Evolutionary conservation across 768 basidiomycete genomes (phyloP), one percentile per base, ranked within the genome.

Genomic region (Suillus tomentosus): DNA sequence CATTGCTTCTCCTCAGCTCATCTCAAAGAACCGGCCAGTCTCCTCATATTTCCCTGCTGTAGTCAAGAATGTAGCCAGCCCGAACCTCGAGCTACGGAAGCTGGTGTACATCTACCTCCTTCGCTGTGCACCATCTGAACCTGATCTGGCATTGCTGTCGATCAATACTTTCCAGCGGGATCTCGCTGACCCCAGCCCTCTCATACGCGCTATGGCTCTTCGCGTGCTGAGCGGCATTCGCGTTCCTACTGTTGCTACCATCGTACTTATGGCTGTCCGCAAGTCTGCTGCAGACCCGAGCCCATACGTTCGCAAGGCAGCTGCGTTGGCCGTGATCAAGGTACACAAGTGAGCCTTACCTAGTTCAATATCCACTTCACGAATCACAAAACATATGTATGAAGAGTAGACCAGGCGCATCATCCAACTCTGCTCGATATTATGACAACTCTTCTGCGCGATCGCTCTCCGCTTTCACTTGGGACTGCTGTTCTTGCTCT

Each of bases 91-190:
- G 76, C 90, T 96, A 70, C 88, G 96, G 64, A 98, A 99, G 78
- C 87, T 99, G 60, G 95, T 99, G 45, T 99, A 99, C 77, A 96
- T 99, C 67, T 99, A 96, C 79, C 89, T 99, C 67, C 81, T 99
- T 53, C 90, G 94, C 65, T 96, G 97, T 77, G 95, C 97, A 58
- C 89, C 92, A 48, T 86, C 89, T 40, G 95, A 97, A 70, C 96
- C 97, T 15, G 97, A 99, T 76, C 88, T 99, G 56, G 92, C 96
- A 1, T 79, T 99, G 57, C 83, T 99, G 37, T 96, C 95, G 3
- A 96, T 99, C 80, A 99, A 99, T 78, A 96, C 96, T 1, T 98
- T 99, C 73, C 97, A 99, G 76, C 94, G 94, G 76, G 97, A 99
- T 78, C 82, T 99, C 37, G 87, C 90, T 5, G 97, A 99, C 71